Percentiles rank a stretch among this genome's conserved stretches.
phyloP scores from a whole-genome alignment of 1,284 basidiomycete genomes.

The Moesziomyces sp. region DNA sequence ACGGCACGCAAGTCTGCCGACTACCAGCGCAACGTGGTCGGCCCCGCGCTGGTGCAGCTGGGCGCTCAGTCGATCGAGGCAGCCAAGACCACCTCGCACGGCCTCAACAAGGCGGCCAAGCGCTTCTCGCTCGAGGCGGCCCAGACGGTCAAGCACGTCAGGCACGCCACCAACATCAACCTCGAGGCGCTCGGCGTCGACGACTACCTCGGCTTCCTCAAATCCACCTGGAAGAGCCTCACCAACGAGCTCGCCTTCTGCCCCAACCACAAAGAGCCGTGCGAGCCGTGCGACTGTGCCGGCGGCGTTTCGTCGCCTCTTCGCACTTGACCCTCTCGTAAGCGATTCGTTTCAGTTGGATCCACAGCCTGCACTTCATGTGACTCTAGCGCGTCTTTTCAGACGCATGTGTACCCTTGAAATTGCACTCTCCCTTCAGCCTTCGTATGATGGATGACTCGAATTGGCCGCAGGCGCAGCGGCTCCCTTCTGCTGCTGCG shows the following conservation, averaged over 20 bases:
- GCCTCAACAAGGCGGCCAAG: slow-evolving; percentile 33
- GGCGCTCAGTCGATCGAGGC: slow-evolving; percentile 23
- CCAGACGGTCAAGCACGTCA: slow-evolving; percentile 26
- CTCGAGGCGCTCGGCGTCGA: slow-evolving; percentile 32
- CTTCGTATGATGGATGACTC: background rate
- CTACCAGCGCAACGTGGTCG: slow-evolving; percentile 5
- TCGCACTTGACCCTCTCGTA: no score
- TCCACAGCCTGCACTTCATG: no score
- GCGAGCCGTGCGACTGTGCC: no score
- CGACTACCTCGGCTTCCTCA: slow-evolving; percentile 34
- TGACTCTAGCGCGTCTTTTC: no score
- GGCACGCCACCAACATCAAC: slow-evolving; percentile 17
- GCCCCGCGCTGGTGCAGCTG: slow-evolving; percentile 10
- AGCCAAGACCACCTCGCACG: slow-evolving; percentile 20
- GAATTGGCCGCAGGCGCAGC: background rate
- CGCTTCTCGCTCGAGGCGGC: slow-evolving; percentile 24
- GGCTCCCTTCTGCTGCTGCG: background rate
- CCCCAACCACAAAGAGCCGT: background rate
- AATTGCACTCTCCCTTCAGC: background rate
- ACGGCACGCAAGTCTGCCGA: background rate
- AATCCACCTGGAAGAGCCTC: slow-evolving; percentile 8
- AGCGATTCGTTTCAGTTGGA: no score
- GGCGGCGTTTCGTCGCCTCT: no score
- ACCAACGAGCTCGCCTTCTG: background rate
- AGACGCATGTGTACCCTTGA: background rate